Base-by-base conservation (phyloP, 116 monocot genomes). In the Phalaenopsis hybrid region DNA sequence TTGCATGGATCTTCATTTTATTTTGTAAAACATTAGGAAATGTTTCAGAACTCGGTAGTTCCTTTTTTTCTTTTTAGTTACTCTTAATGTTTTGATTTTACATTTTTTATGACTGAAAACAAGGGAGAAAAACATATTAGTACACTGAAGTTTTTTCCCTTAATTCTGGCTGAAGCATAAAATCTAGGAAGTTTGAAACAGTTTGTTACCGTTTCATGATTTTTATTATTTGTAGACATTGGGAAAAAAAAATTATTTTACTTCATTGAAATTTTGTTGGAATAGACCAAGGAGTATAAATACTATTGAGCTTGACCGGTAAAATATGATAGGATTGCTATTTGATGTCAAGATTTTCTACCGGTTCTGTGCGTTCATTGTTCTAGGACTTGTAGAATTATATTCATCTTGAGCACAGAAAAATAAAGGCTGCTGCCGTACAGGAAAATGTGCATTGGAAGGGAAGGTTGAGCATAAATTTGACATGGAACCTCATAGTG, bases 401-500 rank as follows among this genome's bases (percentile, higher is more conserved):
- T 75, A n/a, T 75, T 41, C 43, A 77, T 77, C 31, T 77, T 51
- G 6, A 28, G 18, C 49, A 31, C 25, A 51, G 31, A 51, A 77
- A 28, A 21, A 75, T 77, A 77, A 28, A 17, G 15, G 44, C 44
- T 17, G n/a, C 25, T 79, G 1, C 8, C 9, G 12, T 85, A 73
- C 69, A 93, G 96, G 92, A 74, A 94, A 83, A 63, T 86, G 88
- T 84, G 80, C 89, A 78, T 43, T 92, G 81, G 96, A 96, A 85
- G 96, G 96, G 45, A 95, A 93, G 77, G 93, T 98, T 28, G 98
- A 93, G 73, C 89, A 95, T 82, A 96, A 96, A 77, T 96, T 96
- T 91, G 96, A 96, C 68, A 95, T 98, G 98, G 92, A 98, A 52
- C 98, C 95, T 50, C 98, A 95, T 84, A 92, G 90, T 86, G 98